Evolutionary conservation across 345 rosid genomes (phyloP), one percentile per base, ranked within the genome.

Genomic region (Barbarea vulgaris): DNA sequence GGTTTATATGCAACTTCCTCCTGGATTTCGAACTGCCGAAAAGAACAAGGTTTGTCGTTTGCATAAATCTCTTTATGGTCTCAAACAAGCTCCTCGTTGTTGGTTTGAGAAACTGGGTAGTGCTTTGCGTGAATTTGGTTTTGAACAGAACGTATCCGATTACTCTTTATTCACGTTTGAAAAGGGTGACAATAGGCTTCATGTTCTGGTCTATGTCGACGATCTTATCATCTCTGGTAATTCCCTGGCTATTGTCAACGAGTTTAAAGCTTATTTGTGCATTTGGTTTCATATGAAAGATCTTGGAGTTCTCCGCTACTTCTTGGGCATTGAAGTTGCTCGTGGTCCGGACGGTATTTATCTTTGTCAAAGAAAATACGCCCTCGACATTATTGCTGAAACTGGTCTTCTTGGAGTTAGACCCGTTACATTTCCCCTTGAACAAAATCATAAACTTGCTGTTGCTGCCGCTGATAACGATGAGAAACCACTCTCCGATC

Each of bases 181-280:
- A 15, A 37, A 12, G 4, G 1, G 1, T 37, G 15, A 11, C 4
- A 12, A 4, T 1, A 0, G 42, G 1, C 5, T 37, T 11, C 14
- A 37, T 4, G 4, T 37, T 11, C 1, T 37, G 5, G 42, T 37
- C 0, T 37, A 37, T 1, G 42, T 37, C 0, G 42, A 37, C 1
- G 42, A 37, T 12, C 14, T 37, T 0, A 11, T 37, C 5, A 37
- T 37, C 0, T 37, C 5, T 3, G 15, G 15, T 1, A 37, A 15
- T 1, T 0, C 14, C 3, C 3, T 37, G 1, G 4, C 4, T 3
- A 4, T 37, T 0, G 3, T 11, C 0, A 3, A 5, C 0, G 42
- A 12, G 1, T 11, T 37, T 15, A 37, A 36, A 37, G 15, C 0
- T 0, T 37, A 37, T 0, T 37, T 37, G 11, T 33, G 3, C 3